phyloP scores from a whole-genome alignment of 371 early-diverging fungal genomes.

The Mucor racemosus region DNA sequence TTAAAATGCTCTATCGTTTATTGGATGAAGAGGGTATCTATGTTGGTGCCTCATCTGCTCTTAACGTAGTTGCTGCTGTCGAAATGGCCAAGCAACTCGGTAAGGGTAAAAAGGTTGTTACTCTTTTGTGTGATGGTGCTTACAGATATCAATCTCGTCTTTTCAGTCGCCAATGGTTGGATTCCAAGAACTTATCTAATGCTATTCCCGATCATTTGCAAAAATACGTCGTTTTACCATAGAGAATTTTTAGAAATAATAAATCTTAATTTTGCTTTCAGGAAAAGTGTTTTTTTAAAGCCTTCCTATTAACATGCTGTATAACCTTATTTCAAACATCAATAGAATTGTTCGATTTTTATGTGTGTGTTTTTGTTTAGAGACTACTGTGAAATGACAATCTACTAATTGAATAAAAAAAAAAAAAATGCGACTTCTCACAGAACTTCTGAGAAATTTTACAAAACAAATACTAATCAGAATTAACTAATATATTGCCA shows the following conservation, averaged over 20 bases:
- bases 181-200: slow-evolving; percentile 75
- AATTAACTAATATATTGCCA: no score
- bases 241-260: neutral
- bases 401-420: no score
- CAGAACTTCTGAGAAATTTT: no score
- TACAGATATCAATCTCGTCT: slow-evolving; percentile 90
- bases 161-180: slow-evolving; percentile 86
- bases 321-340: no score
- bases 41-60: slow-evolving; percentile 90
- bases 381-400: no score
- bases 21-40: slow-evolving; percentile 95
- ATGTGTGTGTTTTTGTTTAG: no score
- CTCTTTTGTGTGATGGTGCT: slow-evolving; percentile 91
- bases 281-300: no score
- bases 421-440: no score
- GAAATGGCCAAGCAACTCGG: slow-evolving; percentile 89
- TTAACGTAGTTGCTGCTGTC: slow-evolving; percentile 93
- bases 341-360: no score
- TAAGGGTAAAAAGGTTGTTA: slow-evolving; percentile 82
- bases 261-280: neutral
- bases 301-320: no score
- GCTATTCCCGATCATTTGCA: slow-evolving; percentile 86
- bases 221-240: slow-evolving; percentile 78
- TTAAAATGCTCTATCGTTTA: slow-evolving; percentile 84
- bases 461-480: no score